These are phyloP conservation scores for Colletotrichum tofieldiae DNA, from an alignment of 2,329 filamentous ascomycete genomes.

Conservation along the genomic window DNA sequence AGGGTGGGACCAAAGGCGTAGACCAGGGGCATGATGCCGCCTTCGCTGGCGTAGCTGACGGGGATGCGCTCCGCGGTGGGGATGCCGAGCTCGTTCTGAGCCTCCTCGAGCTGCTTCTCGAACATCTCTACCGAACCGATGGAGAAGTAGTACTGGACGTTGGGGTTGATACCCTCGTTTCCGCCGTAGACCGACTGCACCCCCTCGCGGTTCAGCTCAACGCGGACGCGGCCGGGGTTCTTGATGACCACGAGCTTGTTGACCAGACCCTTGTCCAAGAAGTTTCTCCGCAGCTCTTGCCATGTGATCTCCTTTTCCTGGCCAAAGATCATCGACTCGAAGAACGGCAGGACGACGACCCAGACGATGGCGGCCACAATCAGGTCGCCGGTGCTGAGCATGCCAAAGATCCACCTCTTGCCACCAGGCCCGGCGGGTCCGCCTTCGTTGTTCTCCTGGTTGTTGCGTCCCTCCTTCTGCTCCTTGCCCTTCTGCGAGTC, in stretches of 20 bases:
- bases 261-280: conserved; percentile 95
- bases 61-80: conserved; percentile 92
- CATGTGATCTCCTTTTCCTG: conserved; percentile 86
- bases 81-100: conserved; percentile 89
- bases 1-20: conserved; percentile 88
- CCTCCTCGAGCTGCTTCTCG: conserved; percentile 88
- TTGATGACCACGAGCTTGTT: conserved; percentile 90
- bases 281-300: conserved; percentile 95
- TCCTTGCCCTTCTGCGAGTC: conserved; percentile 49
- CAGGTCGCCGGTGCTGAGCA: conserved; percentile 54
- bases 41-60: conserved; percentile 87
- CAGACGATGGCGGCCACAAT: conserved; percentile 64
- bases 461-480: conserved; percentile 45
- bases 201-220: conserved; percentile 84
- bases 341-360: conserved; percentile 61
- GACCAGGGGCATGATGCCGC: conserved; percentile 80
- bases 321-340: conserved; percentile 59
- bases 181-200: conserved; percentile 81
- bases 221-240: conserved; percentile 77
- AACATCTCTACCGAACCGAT: conserved; percentile 97
- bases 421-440: conserved; percentile 42
- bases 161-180: conserved; percentile 75
- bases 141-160: conserved; percentile 91
- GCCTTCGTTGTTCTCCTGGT: conserved; percentile 38
- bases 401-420: conserved; percentile 43